These are phyloP conservation scores for Starmerella apicola DNA, from an alignment of 805 yeast species.

Conservation along the genomic window DNA sequence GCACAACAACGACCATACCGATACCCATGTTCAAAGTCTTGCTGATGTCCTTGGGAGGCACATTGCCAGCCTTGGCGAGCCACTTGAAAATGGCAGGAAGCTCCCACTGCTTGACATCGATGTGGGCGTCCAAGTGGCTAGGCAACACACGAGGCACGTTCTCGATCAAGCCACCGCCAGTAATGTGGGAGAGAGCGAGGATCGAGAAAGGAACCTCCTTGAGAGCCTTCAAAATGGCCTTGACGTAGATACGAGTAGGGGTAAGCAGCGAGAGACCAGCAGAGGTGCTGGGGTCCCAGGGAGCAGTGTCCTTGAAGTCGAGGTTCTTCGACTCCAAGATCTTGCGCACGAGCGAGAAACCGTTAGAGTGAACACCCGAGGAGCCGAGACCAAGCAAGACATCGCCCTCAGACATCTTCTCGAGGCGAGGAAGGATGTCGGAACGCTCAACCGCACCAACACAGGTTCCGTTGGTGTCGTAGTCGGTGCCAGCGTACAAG, in stretches of 20 bases:
- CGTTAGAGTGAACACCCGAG: constrained; percentile 93
- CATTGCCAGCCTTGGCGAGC: constrained; percentile 85
- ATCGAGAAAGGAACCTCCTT: constrained; percentile 39
- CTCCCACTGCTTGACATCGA: constrained; percentile 71
- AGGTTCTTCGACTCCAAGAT: constrained; percentile 69
- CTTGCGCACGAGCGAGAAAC: constrained; percentile 87
- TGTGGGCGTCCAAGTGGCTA: constrained; percentile 56
- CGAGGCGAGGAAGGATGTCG: constrained; percentile 58
- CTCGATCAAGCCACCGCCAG: constrained; percentile 97
- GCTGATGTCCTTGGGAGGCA: constrained; percentile 69
- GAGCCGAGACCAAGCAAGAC: constrained; percentile 77
- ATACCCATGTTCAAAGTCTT: constrained; percentile 93
- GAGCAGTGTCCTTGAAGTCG: constrained; percentile 63
- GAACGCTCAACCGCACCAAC: constrained; percentile 85
- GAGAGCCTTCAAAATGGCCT: constrained; percentile 68
- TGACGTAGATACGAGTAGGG: constrained; percentile 92
- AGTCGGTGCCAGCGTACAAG: constrained; percentile 88
- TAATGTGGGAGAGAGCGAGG: constrained; percentile 88
- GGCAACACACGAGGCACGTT: constrained; percentile 95
- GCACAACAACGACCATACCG: constrained; percentile 88
- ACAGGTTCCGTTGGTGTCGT: constrained; percentile 97
- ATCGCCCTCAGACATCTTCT: constrained; percentile 64
- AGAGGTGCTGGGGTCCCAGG: constrained; percentile 62
- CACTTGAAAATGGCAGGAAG: constrained; percentile 85
- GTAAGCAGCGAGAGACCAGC: constrained; percentile 76